Percentiles rank a stretch among this genome's conserved stretches.
phyloP scores from a whole-genome alignment of 345 rosid genomes.

The Bruguiera parviflora region DNA sequence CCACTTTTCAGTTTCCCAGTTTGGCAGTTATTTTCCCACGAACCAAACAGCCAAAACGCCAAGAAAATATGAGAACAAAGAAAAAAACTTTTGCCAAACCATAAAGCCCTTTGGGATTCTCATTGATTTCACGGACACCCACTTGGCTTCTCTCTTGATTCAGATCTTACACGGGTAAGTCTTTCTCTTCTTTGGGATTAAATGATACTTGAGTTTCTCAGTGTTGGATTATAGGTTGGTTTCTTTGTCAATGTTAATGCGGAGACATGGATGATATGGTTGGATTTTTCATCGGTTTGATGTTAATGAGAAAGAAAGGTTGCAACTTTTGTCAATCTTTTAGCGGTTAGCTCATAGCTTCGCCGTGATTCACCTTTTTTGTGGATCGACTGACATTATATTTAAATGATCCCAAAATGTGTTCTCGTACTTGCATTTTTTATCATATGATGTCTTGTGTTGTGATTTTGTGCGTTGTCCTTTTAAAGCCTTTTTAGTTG shows the following conservation, averaged over 20 bases:
- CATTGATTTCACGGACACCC: neutral
- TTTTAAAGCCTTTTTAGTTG: too few relatives aligned
- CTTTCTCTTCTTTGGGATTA: too few relatives aligned
- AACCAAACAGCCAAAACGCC: constrained; percentile 4
- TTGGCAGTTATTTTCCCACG: constrained; percentile 1
- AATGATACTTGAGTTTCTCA: neutral
- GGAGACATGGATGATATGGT: neutral
- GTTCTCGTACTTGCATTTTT: too few relatives aligned
- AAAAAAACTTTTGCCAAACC: neutral
- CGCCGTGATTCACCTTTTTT: neutral
- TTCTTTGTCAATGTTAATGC: neutral
- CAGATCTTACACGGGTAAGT: constrained; percentile 1
- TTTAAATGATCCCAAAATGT: neutral
- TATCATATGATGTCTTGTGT: too few relatives aligned
- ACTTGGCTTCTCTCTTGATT: neutral
- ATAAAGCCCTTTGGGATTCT: neutral
- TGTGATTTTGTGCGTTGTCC: too few relatives aligned
- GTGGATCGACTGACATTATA: neutral
- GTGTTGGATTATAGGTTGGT: neutral
- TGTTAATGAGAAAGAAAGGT: neutral
- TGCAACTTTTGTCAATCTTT: neutral
- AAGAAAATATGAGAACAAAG: neutral
- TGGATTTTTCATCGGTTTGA: neutral
- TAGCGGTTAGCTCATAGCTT: neutral
- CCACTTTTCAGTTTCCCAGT: neutral